Conservation (phyloP, 345 rosid species). For the Salix purpurea region DNA sequence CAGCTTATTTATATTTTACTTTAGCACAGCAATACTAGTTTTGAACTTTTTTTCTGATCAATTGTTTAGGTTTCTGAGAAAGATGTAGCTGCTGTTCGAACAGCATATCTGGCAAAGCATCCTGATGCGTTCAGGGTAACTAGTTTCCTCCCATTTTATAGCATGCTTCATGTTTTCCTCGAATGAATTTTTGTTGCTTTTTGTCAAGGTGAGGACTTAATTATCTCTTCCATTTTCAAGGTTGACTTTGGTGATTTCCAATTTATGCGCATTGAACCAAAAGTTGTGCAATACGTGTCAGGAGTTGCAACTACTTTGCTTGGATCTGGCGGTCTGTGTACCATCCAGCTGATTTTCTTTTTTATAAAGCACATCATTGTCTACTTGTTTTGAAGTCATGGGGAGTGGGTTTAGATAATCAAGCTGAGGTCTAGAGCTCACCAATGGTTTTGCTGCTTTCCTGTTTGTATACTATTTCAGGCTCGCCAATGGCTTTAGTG, state of each 20-base stretch:
- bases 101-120: constrained; percentile 80
- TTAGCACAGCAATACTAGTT: constrained; percentile 1
- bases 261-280: constrained; percentile 77
- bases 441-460: constrained; percentile 3
- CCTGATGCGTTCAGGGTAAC: constrained; percentile 94
- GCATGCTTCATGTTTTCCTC: neutral
- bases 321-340: constrained; percentile 84
- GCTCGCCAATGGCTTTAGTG: neutral
- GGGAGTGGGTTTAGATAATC: neutral
- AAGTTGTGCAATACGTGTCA: constrained; percentile 71
- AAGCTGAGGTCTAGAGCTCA: neutral
- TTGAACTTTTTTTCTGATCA: constrained; percentile 3
- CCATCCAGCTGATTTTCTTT: neutral
- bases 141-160: constrained; percentile 10
- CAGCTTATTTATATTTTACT: neutral
- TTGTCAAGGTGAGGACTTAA: constrained; percentile 9
- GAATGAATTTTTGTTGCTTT: neutral
- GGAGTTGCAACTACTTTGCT: constrained; percentile 89
- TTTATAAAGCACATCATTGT: neutral
- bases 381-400: neutral
- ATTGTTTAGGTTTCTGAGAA: constrained; percentile 56
- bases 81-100: constrained; percentile 56
- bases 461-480: neutral
- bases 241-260: constrained; percentile 97
- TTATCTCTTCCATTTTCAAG: constrained; percentile 35